phyloP scores from a whole-genome alignment of 495 filamentous ascomycete species.

The Neurospora hispaniola region DNA sequence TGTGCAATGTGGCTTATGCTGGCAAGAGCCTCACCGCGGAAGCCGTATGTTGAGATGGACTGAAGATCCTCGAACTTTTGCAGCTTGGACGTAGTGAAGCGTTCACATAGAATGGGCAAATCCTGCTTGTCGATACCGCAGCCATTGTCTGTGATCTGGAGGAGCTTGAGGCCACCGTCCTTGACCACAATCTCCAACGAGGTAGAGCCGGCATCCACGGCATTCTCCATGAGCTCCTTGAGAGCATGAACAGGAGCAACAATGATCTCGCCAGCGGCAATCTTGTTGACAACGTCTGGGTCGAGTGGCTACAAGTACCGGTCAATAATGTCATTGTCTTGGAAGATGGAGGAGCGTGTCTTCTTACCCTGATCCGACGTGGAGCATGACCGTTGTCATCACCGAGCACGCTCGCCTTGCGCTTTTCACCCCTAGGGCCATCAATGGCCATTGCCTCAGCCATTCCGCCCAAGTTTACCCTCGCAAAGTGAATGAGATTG shows the following conservation, averaged over 20 bases:
- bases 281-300: constrained; percentile 96
- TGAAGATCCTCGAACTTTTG: constrained; percentile 91
- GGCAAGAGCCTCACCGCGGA: constrained; percentile 91
- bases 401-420: constrained; percentile 42
- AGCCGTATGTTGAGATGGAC: constrained; percentile 90
- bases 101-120: constrained; percentile 84
- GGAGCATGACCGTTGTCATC: constrained; percentile 31
- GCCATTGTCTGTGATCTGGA: constrained; percentile 98
- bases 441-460: constrained; percentile 23
- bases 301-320: constrained; percentile 57
- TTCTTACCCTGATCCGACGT: constrained; percentile 53
- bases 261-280: constrained; percentile 98
- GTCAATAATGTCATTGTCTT: background rate
- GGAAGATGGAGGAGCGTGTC: background rate
- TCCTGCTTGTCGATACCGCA: constrained; percentile 93
- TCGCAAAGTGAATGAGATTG: background rate
- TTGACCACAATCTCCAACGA: constrained; percentile 85
- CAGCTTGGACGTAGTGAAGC: constrained; percentile 94
- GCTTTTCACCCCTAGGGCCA: constrained; percentile 48
- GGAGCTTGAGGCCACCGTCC: constrained; percentile 90
- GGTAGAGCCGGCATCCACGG: constrained; percentile 92
- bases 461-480: constrained; percentile 9
- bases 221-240: constrained; percentile 96
- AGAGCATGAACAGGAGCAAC: constrained; percentile 94
- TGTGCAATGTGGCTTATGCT: constrained; percentile 99